Evolutionary conservation across 441 rosid species (phyloP).

Genomic region (Viola pubescens): DNA sequence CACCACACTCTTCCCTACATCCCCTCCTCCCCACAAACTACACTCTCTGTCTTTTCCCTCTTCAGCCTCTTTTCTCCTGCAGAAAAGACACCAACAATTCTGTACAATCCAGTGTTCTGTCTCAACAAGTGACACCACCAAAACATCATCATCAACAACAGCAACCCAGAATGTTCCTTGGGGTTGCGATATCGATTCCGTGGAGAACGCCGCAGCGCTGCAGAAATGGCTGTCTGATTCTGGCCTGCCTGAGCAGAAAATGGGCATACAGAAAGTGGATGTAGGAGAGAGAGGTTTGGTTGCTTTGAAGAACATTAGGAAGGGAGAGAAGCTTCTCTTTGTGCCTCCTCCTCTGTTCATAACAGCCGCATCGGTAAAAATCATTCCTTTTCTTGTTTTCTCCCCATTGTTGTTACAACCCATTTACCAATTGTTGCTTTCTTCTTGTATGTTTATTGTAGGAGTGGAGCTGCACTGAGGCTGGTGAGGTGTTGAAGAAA

Average conservation of each 20-base stretch:
- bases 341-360: slow-evolving; percentile 91
- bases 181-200: slow-evolving; percentile 85
- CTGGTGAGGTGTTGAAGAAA: slow-evolving; percentile 62
- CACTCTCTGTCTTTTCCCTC: slow-evolving; percentile 7
- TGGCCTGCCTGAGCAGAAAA: slow-evolving; percentile 83
- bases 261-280: slow-evolving; percentile 64
- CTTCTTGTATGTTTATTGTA: slow-evolving; percentile 3
- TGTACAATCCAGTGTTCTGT: slow-evolving; percentile 34
- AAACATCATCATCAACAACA: slow-evolving; percentile 13
- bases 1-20: slow-evolving; percentile 37
- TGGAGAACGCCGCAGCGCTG: slow-evolving; percentile 70
- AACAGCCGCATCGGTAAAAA: slow-evolving; percentile 69
- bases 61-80: slow-evolving; percentile 16
- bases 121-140: slow-evolving; percentile 33
- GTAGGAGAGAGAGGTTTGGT: slow-evolving; percentile 90
- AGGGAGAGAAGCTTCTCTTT: slow-evolving; percentile 87
- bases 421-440: not conserved
- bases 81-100: slow-evolving; percentile 22
- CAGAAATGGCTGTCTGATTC: slow-evolving; percentile 76
- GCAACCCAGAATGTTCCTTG: slow-evolving; percentile 47
- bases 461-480: slow-evolving; percentile 72
- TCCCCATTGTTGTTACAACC: not conserved
- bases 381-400: not conserved
- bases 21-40: slow-evolving; percentile 29
- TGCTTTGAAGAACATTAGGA: slow-evolving; percentile 74